Base-by-base conservation (phyloP, 495 filamentous ascomycete genomes). In the Aspergillus egyptiacus region DNA sequence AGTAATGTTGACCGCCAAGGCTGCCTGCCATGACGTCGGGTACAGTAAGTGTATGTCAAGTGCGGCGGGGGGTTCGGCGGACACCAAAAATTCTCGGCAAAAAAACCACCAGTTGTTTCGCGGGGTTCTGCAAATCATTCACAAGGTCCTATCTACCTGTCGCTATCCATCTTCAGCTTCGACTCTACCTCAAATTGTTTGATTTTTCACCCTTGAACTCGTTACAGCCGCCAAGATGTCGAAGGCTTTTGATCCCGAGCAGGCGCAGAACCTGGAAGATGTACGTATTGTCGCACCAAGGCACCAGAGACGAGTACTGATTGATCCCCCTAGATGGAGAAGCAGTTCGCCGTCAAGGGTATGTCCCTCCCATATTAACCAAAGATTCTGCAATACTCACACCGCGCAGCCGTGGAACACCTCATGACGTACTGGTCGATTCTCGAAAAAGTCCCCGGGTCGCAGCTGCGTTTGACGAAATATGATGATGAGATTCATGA, bases 291-390 rank as follows among this genome's bases (percentile, higher is more conserved):
- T 44, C 15, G 30, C 39, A 30, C 18, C n/a, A 35, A 15, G 15
- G 11, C 14, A 27, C 25, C 24, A 17, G 14, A 11, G 23, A 24
- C 38, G 47, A 48, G 51, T 28, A 39, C 67, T 72, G 25, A 72
- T 56, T n/a, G 33, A 47, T 48, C 45, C 9, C 22, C 38, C 41
- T 50, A 98, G 89, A 96, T 98, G 63, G 93, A 99, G 79, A 96
- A 96, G 77, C 94, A 97, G 69, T 99, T 99, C 59, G 93, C 94
- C 27, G 93, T 99, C 57, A 97, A 97, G 77, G 87, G 87, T 88
- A 60, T 18, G 73, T 61, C 25, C 25, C 25, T n/a, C 2, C 17
- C 35, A 38, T 17, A 6, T 34, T 19, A n/a, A 14, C 13, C 43
- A 20, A 44, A 43, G 14, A 25, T 33, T 38, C 17, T 30, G 11